Percentiles rank a stretch among this genome's conserved stretches.
These are phyloP conservation scores for Veloporphyrellus conicus DNA, from an alignment of 1,284 basidiomycete genomes.

Conservation along the genomic window DNA sequence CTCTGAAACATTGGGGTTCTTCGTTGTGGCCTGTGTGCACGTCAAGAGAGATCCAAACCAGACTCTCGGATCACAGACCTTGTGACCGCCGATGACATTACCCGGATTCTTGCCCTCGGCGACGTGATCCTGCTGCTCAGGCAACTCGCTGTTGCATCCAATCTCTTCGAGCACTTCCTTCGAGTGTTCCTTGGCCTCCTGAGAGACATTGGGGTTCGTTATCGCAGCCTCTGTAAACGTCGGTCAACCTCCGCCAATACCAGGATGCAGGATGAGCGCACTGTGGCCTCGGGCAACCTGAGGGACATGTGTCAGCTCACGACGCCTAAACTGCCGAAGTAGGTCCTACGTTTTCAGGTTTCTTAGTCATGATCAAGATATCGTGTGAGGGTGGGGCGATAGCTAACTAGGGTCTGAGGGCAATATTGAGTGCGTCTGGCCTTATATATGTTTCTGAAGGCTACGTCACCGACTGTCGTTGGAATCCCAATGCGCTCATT, in stretches of 20 bases:
- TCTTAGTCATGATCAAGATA: conserved; percentile 11
- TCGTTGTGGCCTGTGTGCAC: conserved; percentile 25
- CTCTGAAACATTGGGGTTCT: conserved; percentile 42
- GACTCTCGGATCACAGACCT: conserved; percentile 15
- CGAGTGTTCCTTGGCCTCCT: conserved; percentile 50
- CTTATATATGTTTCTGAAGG: conserved; percentile 11
- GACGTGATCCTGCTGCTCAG: conserved; percentile 10
- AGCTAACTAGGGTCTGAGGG: not conserved
- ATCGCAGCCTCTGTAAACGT: conserved; percentile 33
- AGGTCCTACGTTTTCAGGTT: conserved; percentile 18
- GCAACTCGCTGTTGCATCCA: conserved; percentile 22
- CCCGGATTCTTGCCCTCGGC: conserved; percentile 16
- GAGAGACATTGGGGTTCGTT: conserved; percentile 47
- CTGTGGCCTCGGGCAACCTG: no score
- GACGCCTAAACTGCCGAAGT: not conserved
- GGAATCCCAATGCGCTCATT: conserved; percentile 8
- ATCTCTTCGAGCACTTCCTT: conserved; percentile 42
- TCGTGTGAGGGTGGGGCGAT: conserved; percentile 1
- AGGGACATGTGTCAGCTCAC: no score
- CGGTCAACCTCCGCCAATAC: not conserved
- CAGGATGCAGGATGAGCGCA: no score
- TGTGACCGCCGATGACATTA: conserved; percentile 28
- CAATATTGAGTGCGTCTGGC: not conserved
- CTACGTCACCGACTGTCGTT: conserved; percentile 10
- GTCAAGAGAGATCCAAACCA: conserved; percentile 1